These are phyloP conservation scores for Alternaria brassicicola DNA, from an alignment of 2,329 filamentous ascomycete species.

Conservation along the genomic window DNA sequence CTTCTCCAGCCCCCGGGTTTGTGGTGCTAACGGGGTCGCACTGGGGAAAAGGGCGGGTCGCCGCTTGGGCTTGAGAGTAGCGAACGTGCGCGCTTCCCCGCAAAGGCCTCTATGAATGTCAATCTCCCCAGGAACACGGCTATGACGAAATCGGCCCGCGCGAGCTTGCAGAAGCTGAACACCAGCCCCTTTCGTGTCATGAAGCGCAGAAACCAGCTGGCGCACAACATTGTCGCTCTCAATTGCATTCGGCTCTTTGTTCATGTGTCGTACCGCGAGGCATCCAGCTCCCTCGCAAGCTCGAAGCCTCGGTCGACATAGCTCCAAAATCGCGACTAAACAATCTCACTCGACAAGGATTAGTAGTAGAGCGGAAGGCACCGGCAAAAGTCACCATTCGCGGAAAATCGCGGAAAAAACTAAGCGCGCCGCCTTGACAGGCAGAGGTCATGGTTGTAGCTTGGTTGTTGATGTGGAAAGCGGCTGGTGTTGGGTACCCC, in stretches of 20 bases:
- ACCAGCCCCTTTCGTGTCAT: background rate
- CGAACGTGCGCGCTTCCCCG: slow-evolving; percentile 32
- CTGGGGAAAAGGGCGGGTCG: slow-evolving; percentile 20
- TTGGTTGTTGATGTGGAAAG: slow-evolving; percentile 29
- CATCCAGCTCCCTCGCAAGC: slow-evolving; percentile 4
- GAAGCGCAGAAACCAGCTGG: background rate
- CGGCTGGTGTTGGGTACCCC: slow-evolving; percentile 31
- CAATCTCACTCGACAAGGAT: slow-evolving; percentile 9
- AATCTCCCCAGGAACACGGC: slow-evolving; percentile 34
- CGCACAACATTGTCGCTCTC: background rate
- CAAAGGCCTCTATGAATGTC: slow-evolving; percentile 22
- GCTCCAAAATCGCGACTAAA: slow-evolving; percentile 5
- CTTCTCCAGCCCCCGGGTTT: slow-evolving; percentile 17
- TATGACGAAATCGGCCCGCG: slow-evolving; percentile 24
- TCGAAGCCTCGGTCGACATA: slow-evolving; percentile 15
- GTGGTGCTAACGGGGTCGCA: slow-evolving; percentile 16
- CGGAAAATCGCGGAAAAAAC: slow-evolving; percentile 34
- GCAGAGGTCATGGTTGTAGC: slow-evolving; percentile 18
- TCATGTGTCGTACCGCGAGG: background rate
- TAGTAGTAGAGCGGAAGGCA: slow-evolving; percentile 2
- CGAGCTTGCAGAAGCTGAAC: slow-evolving; percentile 3
- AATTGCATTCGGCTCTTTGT: background rate
- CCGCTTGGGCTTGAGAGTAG: slow-evolving; percentile 18
- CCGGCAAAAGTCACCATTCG: slow-evolving; percentile 24
- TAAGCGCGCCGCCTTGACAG: slow-evolving; percentile 18